A percentile compares a stretch with the other conserved stretches of the same genome.
phyloP scores from a whole-genome alignment of 1,284 basidiomycete species.

The Leccinum griseonigrum region DNA sequence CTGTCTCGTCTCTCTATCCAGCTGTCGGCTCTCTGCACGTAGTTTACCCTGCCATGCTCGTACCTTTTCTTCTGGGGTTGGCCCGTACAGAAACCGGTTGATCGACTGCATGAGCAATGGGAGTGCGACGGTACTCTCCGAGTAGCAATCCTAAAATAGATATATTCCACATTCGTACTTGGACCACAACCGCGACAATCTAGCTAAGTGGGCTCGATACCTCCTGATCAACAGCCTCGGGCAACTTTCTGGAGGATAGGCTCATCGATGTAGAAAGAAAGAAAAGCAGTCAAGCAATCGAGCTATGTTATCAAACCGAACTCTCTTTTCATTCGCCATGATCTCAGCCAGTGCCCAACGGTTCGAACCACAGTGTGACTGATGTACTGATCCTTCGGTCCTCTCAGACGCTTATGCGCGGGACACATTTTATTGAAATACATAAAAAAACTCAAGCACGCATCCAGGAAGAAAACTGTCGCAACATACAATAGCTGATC shows the following conservation, averaged over 20 bases:
- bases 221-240: not conserved
- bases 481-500: slow-evolving; percentile 5
- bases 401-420: not conserved
- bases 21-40: slow-evolving; percentile 71
- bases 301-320: not conserved
- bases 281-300: not conserved
- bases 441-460: not conserved
- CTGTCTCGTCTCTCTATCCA: slow-evolving; percentile 93
- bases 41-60: slow-evolving; percentile 86
- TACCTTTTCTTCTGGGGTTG: slow-evolving; percentile 90
- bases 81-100: slow-evolving; percentile 91
- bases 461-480: not conserved
- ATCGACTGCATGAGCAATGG: slow-evolving; percentile 71
- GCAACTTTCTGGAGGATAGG: not conserved
- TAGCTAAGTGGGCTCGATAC: no score
- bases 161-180: slow-evolving; percentile 7
- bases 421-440: not conserved
- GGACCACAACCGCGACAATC: not conserved
- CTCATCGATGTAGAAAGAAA: not conserved
- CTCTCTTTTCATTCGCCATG: not conserved
- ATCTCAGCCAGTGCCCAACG: no score
- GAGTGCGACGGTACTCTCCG: slow-evolving; percentile 1
- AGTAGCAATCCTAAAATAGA: slow-evolving; percentile 18
- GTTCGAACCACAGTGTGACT: no score
- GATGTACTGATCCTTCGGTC: not conserved